phyloP scores from a whole-genome alignment of 176 grass and related monocot species.

The Urochloa ruziziensis region DNA sequence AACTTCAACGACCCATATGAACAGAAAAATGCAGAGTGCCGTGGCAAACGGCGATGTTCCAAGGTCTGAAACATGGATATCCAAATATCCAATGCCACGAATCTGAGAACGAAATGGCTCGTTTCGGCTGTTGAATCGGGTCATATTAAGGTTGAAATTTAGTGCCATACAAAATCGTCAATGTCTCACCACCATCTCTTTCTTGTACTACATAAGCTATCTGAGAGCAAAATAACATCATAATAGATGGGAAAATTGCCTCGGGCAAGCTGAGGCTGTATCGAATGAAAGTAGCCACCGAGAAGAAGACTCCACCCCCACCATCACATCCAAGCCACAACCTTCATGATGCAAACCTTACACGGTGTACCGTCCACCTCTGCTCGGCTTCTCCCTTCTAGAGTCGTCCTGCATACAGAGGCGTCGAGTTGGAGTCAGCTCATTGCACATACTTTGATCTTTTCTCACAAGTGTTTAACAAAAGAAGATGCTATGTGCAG shows the following conservation, averaged over 20 bases:
- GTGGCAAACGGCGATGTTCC: background rate
- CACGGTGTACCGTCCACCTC: slow-evolving; percentile 85
- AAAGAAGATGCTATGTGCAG: background rate
- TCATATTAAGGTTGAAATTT: slow-evolving; percentile 3
- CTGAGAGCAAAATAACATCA: slow-evolving; percentile 35
- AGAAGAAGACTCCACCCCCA: background rate
- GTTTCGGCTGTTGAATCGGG: background rate
- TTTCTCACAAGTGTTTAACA: background rate
- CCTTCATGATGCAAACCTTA: slow-evolving; percentile 27
- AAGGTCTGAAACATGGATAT: too few species aligned
- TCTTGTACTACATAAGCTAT: slow-evolving; percentile 32
- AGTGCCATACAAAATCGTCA: slow-evolving; percentile 36
- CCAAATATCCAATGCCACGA: background rate
- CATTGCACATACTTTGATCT: background rate
- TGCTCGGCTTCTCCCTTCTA: slow-evolving; percentile 80
- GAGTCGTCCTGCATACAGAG: slow-evolving; percentile 66
- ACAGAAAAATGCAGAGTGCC: background rate
- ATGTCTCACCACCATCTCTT: slow-evolving; percentile 11
- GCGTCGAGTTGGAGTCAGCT: slow-evolving; percentile 18
- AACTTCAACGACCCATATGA: background rate
- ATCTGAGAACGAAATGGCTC: background rate
- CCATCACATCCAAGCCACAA: background rate
- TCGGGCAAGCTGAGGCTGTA: background rate
- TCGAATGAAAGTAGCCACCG: background rate
- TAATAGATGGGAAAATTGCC: slow-evolving; percentile 32